A percentile compares a stretch with the other conserved stretches of the same genome.
Evolutionary conservation across 176 grass and related monocot species (phyloP).

Genomic region (Guadua angustifolia): DNA sequence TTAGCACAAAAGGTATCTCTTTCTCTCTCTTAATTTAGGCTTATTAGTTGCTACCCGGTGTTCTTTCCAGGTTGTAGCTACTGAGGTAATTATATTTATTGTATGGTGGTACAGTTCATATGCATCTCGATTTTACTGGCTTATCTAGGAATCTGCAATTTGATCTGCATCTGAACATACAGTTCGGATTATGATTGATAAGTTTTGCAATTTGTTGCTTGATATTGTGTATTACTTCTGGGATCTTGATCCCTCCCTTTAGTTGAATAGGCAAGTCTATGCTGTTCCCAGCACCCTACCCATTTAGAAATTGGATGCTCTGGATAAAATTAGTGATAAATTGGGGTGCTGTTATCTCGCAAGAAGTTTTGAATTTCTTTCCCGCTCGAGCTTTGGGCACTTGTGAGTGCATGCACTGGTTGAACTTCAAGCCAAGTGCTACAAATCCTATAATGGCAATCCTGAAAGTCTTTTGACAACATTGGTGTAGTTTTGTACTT

Average conservation of each 20-base stretch:
- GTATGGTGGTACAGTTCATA: neutral
- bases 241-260: neutral
- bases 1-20: no score
- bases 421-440: neutral
- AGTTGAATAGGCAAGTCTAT: neutral
- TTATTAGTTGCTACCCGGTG: neutral
- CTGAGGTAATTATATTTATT: slow-evolving; percentile 12
- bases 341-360: neutral
- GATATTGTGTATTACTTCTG: neutral
- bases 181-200: neutral
- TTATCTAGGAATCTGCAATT: neutral
- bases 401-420: neutral
- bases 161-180: neutral
- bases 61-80: neutral
- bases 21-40: slow-evolving; percentile 12
- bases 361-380: slow-evolving; percentile 25
- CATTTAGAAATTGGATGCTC: slow-evolving; percentile 15
- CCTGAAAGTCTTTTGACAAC: neutral
- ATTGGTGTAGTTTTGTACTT: neutral
- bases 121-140: neutral
- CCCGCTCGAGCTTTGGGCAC: slow-evolving; percentile 14
- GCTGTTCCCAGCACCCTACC: neutral
- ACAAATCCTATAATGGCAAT: slow-evolving; percentile 6
- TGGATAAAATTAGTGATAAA: neutral
- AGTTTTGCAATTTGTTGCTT: neutral